These are phyloP conservation scores for Coleophoma crateriformis DNA, from an alignment of 2,329 filamentous ascomycete species.

Conservation along the genomic window DNA sequence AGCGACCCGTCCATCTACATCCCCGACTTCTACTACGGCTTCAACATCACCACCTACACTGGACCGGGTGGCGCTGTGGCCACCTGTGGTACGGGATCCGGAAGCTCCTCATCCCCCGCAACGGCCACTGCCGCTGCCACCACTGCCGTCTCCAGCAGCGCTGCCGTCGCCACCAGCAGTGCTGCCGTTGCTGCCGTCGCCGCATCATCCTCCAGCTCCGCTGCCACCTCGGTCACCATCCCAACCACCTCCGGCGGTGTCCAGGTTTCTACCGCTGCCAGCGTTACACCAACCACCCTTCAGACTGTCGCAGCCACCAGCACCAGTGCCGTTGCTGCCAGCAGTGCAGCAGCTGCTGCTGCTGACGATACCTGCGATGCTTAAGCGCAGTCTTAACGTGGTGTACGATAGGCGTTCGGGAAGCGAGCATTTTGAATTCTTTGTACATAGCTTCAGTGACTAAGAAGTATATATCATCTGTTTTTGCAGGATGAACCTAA, in stretches of 20 bases:
- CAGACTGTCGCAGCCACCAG: no score
- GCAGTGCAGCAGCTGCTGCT: no score
- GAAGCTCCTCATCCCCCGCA: not conserved
- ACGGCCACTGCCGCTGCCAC: not conserved
- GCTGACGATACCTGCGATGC: no score
- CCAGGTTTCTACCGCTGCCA: not conserved
- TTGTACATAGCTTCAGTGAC: no score
- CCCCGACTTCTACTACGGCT: slow-evolving; percentile 16
- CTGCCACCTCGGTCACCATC: not conserved
- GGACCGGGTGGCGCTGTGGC: slow-evolving; percentile 16
- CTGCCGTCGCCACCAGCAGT: not conserved
- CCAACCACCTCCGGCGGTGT: not conserved
- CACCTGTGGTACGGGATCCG: slow-evolving; percentile 6
- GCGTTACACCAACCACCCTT: no score
- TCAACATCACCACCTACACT: slow-evolving; percentile 13
- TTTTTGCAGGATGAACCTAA: no score
- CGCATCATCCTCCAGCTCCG: not conserved
- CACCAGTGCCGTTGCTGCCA: no score
- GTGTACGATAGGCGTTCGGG: no score
- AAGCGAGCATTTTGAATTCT: no score
- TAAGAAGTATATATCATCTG: no score
- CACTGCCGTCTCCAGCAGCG: not conserved
- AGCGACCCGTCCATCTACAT: slow-evolving; percentile 17
- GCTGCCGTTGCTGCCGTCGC: not conserved
- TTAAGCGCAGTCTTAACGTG: no score